Conservation (phyloP, 805 yeast species). For the Jamesozyma jinghongensis region DNA sequence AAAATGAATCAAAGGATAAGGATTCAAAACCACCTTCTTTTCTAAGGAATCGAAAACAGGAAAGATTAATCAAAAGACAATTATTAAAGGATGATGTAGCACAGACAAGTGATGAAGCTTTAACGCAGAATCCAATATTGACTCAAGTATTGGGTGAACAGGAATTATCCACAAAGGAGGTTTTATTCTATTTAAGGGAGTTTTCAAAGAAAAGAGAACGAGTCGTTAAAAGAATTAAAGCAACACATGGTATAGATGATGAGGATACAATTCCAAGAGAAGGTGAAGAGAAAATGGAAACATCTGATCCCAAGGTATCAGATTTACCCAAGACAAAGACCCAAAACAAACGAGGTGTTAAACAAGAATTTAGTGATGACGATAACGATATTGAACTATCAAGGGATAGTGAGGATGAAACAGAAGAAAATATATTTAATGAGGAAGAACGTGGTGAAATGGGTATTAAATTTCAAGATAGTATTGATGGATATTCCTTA, state of each 20-base stretch:
- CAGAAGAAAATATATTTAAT: constrained; percentile 8
- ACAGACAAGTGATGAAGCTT: constrained; percentile 33
- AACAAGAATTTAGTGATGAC: constrained; percentile 3
- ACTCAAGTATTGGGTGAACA: constrained; percentile 38
- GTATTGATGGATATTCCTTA: constrained; percentile 29
- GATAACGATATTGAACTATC: not conserved
- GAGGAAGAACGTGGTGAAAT: constrained; percentile 1
- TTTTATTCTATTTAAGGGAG: constrained; percentile 30
- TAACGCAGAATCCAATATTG: constrained; percentile 36
- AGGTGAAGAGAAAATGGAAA: not conserved
- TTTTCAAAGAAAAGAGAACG: constrained; percentile 26
- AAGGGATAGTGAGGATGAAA: constrained; percentile 12
- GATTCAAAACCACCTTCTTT: constrained; percentile 77
- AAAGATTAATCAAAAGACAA: constrained; percentile 33
- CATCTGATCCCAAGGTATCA: constrained; percentile 15
- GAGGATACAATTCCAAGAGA: constrained; percentile 12
- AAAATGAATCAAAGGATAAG: constrained; percentile 7
- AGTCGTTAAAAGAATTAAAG: constrained; percentile 19
- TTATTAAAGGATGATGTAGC: constrained; percentile 20
- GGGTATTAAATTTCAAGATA: constrained; percentile 21
- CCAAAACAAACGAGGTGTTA: constrained; percentile 4
- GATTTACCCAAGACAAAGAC: constrained; percentile 6
- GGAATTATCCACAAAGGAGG: constrained; percentile 38
- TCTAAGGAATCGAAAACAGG: constrained; percentile 48
- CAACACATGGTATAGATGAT: constrained; percentile 29